These are phyloP conservation scores for Aspergillus ostianus DNA, from an alignment of 495 filamentous ascomycete genomes.

Conservation along the genomic window DNA sequence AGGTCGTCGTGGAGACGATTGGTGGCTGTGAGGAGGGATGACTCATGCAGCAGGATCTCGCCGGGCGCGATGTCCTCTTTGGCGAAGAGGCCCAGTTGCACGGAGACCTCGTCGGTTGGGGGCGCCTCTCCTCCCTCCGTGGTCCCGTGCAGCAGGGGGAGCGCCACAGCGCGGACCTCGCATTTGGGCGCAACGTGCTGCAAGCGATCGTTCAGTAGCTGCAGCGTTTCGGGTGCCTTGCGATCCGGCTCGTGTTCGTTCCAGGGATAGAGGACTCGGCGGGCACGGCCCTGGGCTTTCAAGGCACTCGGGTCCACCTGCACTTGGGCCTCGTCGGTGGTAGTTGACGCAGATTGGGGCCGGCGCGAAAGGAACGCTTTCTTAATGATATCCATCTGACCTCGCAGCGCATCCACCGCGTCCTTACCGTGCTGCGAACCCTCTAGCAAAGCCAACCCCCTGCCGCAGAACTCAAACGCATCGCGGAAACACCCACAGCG, in stretches of 20 bases:
- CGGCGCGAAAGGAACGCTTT: slow-evolving; percentile 20
- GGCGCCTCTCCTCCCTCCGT: slow-evolving; percentile 18
- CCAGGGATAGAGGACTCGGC: slow-evolving; percentile 92
- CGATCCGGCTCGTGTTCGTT: slow-evolving; percentile 86
- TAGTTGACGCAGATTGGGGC: slow-evolving; percentile 38
- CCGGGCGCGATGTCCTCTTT: slow-evolving; percentile 73
- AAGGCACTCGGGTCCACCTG: slow-evolving; percentile 52
- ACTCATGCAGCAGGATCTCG: slow-evolving; percentile 76
- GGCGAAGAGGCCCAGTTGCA: slow-evolving; percentile 87
- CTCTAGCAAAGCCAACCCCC: slow-evolving; percentile 31
- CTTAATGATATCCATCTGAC: slow-evolving; percentile 32
- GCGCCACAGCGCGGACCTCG: slow-evolving; percentile 66
- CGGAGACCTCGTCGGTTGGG: slow-evolving; percentile 33
- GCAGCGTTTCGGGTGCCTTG: slow-evolving; percentile 64
- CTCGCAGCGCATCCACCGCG: slow-evolving; percentile 14
- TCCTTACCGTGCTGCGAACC: slow-evolving; percentile 13
- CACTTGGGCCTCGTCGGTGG: slow-evolving; percentile 5
- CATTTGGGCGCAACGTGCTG: slow-evolving; percentile 61
- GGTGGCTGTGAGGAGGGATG: slow-evolving; percentile 77
- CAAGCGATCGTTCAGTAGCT: slow-evolving; percentile 65
- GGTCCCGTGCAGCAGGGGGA: slow-evolving; percentile 63
- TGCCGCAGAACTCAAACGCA: slow-evolving; percentile 62
- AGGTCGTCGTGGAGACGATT: slow-evolving; percentile 75
- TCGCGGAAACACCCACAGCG: slow-evolving; percentile 69
- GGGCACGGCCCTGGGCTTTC: slow-evolving; percentile 71